A percentile compares a stretch with the other conserved stretches of the same genome.
phyloP scores from a whole-genome alignment of 371 early-diverging fungal species.

The Apophysomyces trapeziformis region DNA sequence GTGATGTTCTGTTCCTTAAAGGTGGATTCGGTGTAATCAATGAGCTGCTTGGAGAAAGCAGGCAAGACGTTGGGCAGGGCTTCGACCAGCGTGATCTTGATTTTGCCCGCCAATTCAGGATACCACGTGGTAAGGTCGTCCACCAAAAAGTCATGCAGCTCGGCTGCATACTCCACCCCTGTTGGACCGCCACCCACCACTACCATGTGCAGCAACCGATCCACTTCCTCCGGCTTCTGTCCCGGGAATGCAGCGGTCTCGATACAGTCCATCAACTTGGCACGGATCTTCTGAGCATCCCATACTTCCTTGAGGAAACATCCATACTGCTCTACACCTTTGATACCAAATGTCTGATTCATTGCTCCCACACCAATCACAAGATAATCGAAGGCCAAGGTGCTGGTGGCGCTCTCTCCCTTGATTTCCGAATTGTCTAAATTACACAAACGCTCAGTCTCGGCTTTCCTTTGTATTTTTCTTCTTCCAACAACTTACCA shows the following conservation, averaged over 20 bases:
- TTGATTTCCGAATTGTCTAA: slow-evolving; percentile 77
- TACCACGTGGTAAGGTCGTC: slow-evolving; percentile 88
- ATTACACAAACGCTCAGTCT: not conserved
- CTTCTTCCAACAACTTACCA: slow-evolving; percentile 42
- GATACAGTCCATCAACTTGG: slow-evolving; percentile 84
- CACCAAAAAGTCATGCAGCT: slow-evolving; percentile 89
- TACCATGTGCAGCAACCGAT: slow-evolving; percentile 90
- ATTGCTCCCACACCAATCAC: slow-evolving; percentile 90
- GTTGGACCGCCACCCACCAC: slow-evolving; percentile 98
- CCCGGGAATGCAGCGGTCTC: slow-evolving; percentile 89
- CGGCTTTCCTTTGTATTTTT: not conserved
- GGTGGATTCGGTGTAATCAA: slow-evolving; percentile 88
- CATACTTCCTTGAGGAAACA: slow-evolving; percentile 88
- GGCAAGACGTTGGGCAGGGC: slow-evolving; percentile 88
- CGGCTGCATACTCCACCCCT: slow-evolving; percentile 95
- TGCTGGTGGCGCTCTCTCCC: slow-evolving; percentile 60
- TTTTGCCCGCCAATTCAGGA: slow-evolving; percentile 79
- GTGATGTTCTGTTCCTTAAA: slow-evolving; percentile 87
- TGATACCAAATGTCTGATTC: slow-evolving; percentile 89
- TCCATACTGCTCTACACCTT: slow-evolving; percentile 84
- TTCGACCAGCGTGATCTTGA: slow-evolving; percentile 91
- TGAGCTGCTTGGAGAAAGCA: slow-evolving; percentile 87
- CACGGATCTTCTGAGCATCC: slow-evolving; percentile 91
- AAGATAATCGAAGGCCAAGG: slow-evolving; percentile 85
- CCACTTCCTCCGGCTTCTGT: slow-evolving; percentile 76